These are phyloP conservation scores for Rhodotorula graminis DNA, from an alignment of 768 basidiomycete genomes.

Conservation along the genomic window DNA sequence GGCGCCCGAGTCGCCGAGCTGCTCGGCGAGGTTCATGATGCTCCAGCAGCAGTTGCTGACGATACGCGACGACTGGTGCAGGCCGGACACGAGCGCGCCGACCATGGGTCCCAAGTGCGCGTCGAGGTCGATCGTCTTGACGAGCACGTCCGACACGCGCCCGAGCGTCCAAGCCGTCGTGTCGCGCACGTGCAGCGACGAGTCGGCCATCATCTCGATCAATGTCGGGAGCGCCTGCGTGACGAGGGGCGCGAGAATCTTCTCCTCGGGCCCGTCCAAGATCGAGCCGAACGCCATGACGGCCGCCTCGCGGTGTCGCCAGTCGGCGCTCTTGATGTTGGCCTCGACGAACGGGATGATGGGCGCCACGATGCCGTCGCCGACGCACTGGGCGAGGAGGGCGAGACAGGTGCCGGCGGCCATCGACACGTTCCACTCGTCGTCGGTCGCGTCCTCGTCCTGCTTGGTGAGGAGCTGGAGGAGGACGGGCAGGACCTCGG, in stretches of 20 bases:
- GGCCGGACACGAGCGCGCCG: slow-evolving; percentile 71
- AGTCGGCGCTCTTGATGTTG: slow-evolving; percentile 84
- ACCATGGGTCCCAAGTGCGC: slow-evolving; percentile 78
- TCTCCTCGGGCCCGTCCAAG: slow-evolving; percentile 88
- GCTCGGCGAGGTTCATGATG: slow-evolving; percentile 89
- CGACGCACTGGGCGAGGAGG: slow-evolving; percentile 81
- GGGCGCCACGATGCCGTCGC: slow-evolving; percentile 81
- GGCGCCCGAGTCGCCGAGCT: slow-evolving; percentile 66
- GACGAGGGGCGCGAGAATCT: slow-evolving; percentile 80
- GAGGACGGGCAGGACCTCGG: slow-evolving; percentile 90
- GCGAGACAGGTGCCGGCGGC: slow-evolving; percentile 87
- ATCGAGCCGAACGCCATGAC: slow-evolving; percentile 99
- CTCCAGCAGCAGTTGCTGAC: slow-evolving; percentile 94
- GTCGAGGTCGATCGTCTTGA: slow-evolving; percentile 73
- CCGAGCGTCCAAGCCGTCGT: slow-evolving; percentile 97
- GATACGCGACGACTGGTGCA: slow-evolving; percentile 76
- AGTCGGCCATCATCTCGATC: slow-evolving; percentile 76
- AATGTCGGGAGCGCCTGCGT: slow-evolving; percentile 88
- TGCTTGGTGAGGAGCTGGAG: slow-evolving; percentile 82
- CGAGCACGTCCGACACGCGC: slow-evolving; percentile 83
- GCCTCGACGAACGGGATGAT: slow-evolving; percentile 98
- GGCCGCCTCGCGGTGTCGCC: slow-evolving; percentile 93
- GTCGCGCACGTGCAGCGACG: slow-evolving; percentile 81
- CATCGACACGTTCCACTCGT: slow-evolving; percentile 99
- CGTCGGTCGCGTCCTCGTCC: slow-evolving; percentile 94